Base-by-base conservation (phyloP, 192 early-diverging fungal species). In the Chytriomyces confervae region DNA sequence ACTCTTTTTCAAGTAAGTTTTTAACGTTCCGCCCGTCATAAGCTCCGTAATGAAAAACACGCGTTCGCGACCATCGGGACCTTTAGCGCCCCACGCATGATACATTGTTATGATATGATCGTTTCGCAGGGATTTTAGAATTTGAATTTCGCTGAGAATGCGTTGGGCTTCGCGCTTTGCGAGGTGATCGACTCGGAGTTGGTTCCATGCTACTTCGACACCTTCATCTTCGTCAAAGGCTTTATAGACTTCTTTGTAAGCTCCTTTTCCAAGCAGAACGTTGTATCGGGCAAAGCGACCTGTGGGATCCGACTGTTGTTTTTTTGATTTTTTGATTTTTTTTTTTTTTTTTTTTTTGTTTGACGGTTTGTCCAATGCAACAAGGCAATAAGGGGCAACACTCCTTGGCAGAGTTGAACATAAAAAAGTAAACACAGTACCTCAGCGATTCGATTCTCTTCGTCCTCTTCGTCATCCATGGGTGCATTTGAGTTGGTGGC, bases 131-230 rank as follows among this genome's bases (percentile, higher is more conserved):
- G 85, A 86, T 76, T 95, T 84, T 23, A 96, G 88, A 63, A 96
- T 94, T 77, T 84, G 78, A 62, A 90, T 90, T 80, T 90, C 88
- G 50, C 50, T 71, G 23, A 84, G 51, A 47, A 86, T 77, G 47
- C 84, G 70, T 29, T 80, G 73, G 3, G 79, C 79, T n/a, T 88
- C 86, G 11, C 71, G 81, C 50, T 81, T 83, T 7, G 48, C 53
- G 7, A 79, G 49, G 61, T 81, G 65, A 65, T 91, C 84, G 65
- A 91, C 77, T 27, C 91, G 89, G 44, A 94, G 85, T 77, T 91
- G 91, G 83, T 95, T 95, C 94, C 94, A 95, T 27, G 94, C 94
- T 11, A 95, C 93, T 80, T 95, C 94, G 46, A 95, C 91, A 64
- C 94, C 94, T 73, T 95, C 92, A 66, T 95, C 94, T 50, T 92